A percentile compares a stretch with the other conserved stretches of the same genome.
phyloP scores from a whole-genome alignment of 768 basidiomycete genomes.

The Fomitopsis pulvina region DNA sequence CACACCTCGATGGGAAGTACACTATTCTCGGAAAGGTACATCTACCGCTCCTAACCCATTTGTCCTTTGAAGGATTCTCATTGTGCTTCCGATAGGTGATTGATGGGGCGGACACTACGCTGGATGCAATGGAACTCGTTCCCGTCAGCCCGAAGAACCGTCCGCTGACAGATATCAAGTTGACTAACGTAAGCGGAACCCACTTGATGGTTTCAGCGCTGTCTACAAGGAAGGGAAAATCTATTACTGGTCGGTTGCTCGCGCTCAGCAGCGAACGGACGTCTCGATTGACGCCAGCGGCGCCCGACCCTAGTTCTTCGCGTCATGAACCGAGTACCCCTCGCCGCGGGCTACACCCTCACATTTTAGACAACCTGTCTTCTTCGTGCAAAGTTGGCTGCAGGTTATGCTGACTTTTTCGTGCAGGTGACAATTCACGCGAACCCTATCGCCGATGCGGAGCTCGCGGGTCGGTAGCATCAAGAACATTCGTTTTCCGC shows the following conservation, averaged over 20 bases:
- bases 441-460: constrained; percentile 88
- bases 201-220: no score
- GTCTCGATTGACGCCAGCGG: no score
- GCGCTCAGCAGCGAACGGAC: not conserved
- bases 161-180: constrained; percentile 79
- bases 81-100: constrained; percentile 50
- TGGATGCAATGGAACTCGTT: constrained; percentile 90
- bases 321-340: no score
- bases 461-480: constrained; percentile 25
- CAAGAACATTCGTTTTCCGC: no score
- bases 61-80: not conserved
- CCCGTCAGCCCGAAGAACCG: constrained; percentile 90
- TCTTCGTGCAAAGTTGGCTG: no score
- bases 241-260: not conserved
- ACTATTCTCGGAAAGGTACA: constrained; percentile 80
- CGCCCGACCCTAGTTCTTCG: no score
- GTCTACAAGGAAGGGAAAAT: not conserved
- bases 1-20: constrained; percentile 91
- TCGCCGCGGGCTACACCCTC: not conserved
- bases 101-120: constrained; percentile 89
- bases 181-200: constrained; percentile 56
- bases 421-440: constrained; percentile 84
- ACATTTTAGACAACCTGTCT: not conserved
- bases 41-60: not conserved
- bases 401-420: constrained; percentile 1